Conservation (phyloP, 805 yeast genomes). For the Yamadazyma scolyti region DNA sequence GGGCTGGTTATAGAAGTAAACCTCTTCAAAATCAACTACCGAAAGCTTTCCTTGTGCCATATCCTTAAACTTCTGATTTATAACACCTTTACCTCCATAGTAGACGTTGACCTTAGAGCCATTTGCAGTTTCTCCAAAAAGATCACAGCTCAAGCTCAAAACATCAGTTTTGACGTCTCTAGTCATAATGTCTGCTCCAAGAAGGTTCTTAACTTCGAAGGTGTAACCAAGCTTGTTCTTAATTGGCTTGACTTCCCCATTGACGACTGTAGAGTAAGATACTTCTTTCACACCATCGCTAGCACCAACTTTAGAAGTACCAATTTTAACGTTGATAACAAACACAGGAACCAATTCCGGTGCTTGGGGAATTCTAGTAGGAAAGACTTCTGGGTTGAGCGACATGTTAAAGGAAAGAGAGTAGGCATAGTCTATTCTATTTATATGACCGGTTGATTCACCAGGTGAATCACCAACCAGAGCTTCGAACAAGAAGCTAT, state of each 20-base stretch:
- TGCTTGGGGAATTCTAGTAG: constrained; percentile 2
- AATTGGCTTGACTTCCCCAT: constrained; percentile 29
- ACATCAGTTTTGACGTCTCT: too few relatives aligned
- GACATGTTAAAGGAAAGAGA: too few relatives aligned
- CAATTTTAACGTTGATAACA: constrained; percentile 23
- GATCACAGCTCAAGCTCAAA: constrained; percentile 45
- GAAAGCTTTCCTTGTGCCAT: constrained; percentile 19
- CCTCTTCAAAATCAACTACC: constrained; percentile 40
- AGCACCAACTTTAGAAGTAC: constrained; percentile 16
- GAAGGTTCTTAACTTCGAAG: constrained; percentile 21
- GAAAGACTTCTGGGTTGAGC: not conserved
- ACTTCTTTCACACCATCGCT: constrained; percentile 15
- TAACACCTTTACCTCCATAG: constrained; percentile 48
- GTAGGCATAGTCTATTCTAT: too few relatives aligned
- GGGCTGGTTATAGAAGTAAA: constrained; percentile 49
- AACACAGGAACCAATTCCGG: constrained; percentile 25
- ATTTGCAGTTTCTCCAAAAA: constrained; percentile 42
- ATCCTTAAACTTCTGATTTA: constrained; percentile 32
- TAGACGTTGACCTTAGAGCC: constrained; percentile 41
- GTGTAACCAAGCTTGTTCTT: constrained; percentile 28
- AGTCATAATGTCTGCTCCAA: constrained; percentile 50
- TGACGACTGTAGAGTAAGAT: constrained; percentile 18
- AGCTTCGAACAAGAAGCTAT: too few relatives aligned
- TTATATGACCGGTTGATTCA: too few relatives aligned
- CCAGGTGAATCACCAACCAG: too few relatives aligned